Percentiles rank a stretch among this genome's conserved stretches.
phyloP scores from a whole-genome alignment of 345 rosid species.

The Angophora floribunda region DNA sequence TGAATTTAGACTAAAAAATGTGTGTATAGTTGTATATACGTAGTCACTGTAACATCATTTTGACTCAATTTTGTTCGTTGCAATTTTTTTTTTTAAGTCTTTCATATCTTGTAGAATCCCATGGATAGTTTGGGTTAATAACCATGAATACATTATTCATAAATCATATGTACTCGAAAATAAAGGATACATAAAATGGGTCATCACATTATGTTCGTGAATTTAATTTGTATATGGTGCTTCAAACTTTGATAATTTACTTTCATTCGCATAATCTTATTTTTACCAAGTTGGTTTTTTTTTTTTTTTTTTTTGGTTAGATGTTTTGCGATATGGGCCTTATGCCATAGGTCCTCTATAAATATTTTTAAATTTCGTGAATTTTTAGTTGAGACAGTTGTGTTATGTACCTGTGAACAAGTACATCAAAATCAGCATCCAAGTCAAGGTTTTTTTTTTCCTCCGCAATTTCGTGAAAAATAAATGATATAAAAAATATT shows the following conservation, averaged over 20 bases:
- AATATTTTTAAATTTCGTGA: not conserved
- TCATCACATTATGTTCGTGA: not conserved
- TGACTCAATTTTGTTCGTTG: not conserved
- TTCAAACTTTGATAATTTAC: not conserved
- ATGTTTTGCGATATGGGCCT: not conserved
- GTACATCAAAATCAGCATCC: not conserved
- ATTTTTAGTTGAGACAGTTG: not conserved
- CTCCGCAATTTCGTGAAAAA: not conserved
- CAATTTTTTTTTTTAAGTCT: not conserved
- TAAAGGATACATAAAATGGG: not conserved
- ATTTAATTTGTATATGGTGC: not conserved
- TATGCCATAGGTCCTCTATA: not conserved
- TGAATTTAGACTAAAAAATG: not conserved
- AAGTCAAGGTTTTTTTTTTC: not conserved
- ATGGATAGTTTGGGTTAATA: not conserved
- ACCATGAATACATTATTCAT: not conserved
- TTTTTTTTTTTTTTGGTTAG: not conserved
- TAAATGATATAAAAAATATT: not conserved
- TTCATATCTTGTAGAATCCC: not conserved
- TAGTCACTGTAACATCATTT: not conserved
- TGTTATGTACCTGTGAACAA: not conserved
- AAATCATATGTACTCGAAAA: not conserved
- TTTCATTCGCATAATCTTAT: not conserved
- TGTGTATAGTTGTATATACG: not conserved
- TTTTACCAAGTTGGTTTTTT: not conserved